Base-by-base conservation (phyloP, 1,139 yeast genomes). In the Casaregolazyma lundiana region DNA sequence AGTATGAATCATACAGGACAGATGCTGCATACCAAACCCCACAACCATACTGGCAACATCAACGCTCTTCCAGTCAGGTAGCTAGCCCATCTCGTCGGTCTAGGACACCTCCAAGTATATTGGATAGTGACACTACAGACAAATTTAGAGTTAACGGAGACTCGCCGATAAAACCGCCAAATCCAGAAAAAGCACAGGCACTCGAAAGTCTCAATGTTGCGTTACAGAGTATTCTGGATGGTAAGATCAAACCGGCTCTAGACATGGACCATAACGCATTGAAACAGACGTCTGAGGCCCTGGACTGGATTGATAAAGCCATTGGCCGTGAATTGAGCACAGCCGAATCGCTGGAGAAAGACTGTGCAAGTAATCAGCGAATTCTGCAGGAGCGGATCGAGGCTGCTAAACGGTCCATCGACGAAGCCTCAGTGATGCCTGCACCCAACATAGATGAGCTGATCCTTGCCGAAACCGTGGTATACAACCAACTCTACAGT, bases 401-500 rank as follows among this genome's bases (percentile, higher is more conserved):
- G 4, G 62, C 61, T 35, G 67, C 70, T 6, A 51, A 59, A 15
- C 44, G 53, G 4, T 65, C 66, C 6, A 64, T 67, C n/a, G 41
- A 47, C 0, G 59, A 61, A 4, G 68, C 74, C 0, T 48, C 59
- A 4, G 45, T 49, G 16, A 53, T 57, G 32, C 56, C 58, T n/a
- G 63, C 59, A n/a, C 66, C 69, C 6, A 58, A 69, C 22, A 57
- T 73, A 2, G 80, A 75, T 46, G 70, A 69, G 9, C 55, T 67
- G 3, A 64, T 76, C 1, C 64, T 69, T 37, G 76, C 76, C 0
- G 79, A 75, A 46, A 72, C 75, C 2, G 68, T 68, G 1, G 77
- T 72, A 0, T 69, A 68, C 52, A 71, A 71, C 49, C 83, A 79
- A 58, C 68, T 88, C n/a, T 84, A 85, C 60, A 78, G 77, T 22